A percentile compares a stretch with the other conserved stretches of the same genome.
Conservation (phyloP, 768 basidiomycete species). For the Agrocybe chaxingu region DNA sequence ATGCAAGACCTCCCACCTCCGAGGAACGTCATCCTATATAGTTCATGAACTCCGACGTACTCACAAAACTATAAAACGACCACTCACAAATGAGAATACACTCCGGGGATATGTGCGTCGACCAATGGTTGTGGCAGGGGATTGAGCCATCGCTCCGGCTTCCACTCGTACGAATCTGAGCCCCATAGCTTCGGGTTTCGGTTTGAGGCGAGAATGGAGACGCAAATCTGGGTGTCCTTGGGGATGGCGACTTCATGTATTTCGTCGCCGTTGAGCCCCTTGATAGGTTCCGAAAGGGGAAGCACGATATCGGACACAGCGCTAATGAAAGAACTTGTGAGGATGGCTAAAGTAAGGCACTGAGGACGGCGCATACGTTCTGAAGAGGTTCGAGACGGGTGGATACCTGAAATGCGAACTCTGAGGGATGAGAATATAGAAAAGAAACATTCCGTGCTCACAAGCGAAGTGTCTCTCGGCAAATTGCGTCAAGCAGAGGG, state of each 20-base stretch:
- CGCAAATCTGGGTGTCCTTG: slow-evolving; percentile 33
- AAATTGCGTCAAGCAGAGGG: slow-evolving; percentile 38
- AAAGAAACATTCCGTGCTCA: slow-evolving; percentile 10
- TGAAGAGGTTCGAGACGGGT: slow-evolving; percentile 13
- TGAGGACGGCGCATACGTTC: slow-evolving; percentile 11
- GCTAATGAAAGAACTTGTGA: slow-evolving; percentile 19
- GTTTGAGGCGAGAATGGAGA: slow-evolving; percentile 32
- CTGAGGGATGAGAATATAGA: slow-evolving; percentile 9
- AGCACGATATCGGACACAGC: slow-evolving; percentile 25
- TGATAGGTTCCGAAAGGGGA: slow-evolving; percentile 34
- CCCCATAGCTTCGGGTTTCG: slow-evolving; percentile 37
- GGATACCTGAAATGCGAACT: slow-evolving; percentile 21
- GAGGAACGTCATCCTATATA: slow-evolving; percentile 28
- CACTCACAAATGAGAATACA: slow-evolving; percentile 17
- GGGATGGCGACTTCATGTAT: slow-evolving; percentile 34
- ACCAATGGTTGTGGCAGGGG: slow-evolving; percentile 9
- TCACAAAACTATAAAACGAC: background rate
- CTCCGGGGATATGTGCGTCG: slow-evolving; percentile 14
- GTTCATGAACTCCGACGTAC: background rate
- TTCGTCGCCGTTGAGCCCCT: slow-evolving; percentile 29
- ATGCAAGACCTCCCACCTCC: slow-evolving; percentile 43
- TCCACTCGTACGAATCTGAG: slow-evolving; percentile 39
- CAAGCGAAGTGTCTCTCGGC: slow-evolving; percentile 37
- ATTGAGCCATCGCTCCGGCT: slow-evolving; percentile 42
- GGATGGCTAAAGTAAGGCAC: background rate